Base-by-base conservation (phyloP, 2,329 filamentous ascomycete species). In the Cercospora beticola region DNA sequence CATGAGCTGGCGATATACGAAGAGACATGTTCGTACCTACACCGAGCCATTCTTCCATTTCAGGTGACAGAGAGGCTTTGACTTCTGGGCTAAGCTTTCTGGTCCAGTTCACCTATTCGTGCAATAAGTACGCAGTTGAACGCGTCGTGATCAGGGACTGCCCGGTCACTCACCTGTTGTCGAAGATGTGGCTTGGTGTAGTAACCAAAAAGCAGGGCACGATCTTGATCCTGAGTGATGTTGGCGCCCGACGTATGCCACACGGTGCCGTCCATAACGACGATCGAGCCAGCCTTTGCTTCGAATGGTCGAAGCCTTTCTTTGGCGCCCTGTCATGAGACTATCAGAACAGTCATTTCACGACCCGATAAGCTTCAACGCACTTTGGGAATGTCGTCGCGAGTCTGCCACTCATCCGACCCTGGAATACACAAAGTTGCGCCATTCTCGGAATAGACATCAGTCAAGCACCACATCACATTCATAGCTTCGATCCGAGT, bases 81-180 rank as follows among this genome's bases (percentile, higher is more conserved):
- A 69, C 30, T 30, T 67, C 65, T 26, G 43, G 36, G 40, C 52
- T 64, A 21, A 67, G 40, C 65, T 69, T 67, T 40, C 49, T 64
- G 49, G 67, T 69, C 64, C 67, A 69, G 30, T 69, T 69, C 23
- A 69, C 67, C 54, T 69, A 65, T 21, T 69, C 30, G 9, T 65
- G 46, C 5, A 67, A 60, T 31, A 52, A 57, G 21, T 8, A 63
- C 59, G 65, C 6, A 43, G 5, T 43, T n/a, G 6, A 43, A 43
- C 36, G 36, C 36, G 36, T 7, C 36, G 36, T 43, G 36, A 43
- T 6, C 36, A 43, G 16, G 36, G 36, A n/a, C 36, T 43, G 36
- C 36, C 36, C 36, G 36, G 36, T n/a, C 14, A 16, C 16, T 43
- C 36, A 43, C 36, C 36, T 43, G 33, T 5, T 43, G 36, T 43